These are phyloP conservation scores for Paracorniculantispora psalliotae DNA, from an alignment of 2,329 filamentous ascomycete species.

Conservation along the genomic window DNA sequence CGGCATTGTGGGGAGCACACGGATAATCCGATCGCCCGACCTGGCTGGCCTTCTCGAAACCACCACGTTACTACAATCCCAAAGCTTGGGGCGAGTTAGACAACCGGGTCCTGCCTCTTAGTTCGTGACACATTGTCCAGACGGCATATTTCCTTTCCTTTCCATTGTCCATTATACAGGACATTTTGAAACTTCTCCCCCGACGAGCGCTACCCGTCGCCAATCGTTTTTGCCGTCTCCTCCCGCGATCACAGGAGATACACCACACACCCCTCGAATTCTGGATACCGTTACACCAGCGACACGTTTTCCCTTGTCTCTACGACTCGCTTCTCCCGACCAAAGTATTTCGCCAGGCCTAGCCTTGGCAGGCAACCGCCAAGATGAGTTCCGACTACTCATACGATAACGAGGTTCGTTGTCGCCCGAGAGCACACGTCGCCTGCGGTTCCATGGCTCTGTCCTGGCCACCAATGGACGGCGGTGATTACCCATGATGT, in stretches of 20 bases:
- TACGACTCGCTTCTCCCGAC: background rate
- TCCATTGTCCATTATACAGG: background rate
- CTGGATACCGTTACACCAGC: background rate
- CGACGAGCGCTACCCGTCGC: no score
- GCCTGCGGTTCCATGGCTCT: background rate
- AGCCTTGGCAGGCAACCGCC: constrained; percentile 34
- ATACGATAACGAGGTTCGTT: constrained; percentile 82
- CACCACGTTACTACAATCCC: constrained; percentile 1
- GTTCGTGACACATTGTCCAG: constrained; percentile 14
- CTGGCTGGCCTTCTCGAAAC: constrained; percentile 9
- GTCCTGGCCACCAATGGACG: background rate
- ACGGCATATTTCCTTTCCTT: background rate
- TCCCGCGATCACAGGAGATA: background rate
- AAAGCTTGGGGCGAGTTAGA: background rate
- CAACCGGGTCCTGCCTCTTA: background rate
- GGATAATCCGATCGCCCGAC: constrained; percentile 16
- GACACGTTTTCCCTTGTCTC: background rate
- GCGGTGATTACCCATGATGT: background rate
- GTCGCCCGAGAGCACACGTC: background rate
- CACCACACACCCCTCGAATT: background rate
- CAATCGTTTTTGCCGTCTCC: background rate
- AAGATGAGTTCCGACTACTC: constrained; percentile 93
- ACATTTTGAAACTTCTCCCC: background rate
- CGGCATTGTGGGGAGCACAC: constrained; percentile 14
- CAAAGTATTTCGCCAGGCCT: constrained; percentile 20